Evolutionary conservation across 352 stramenopile genomes (phyloP).

Genomic region (Phytophthora crassamura): DNA sequence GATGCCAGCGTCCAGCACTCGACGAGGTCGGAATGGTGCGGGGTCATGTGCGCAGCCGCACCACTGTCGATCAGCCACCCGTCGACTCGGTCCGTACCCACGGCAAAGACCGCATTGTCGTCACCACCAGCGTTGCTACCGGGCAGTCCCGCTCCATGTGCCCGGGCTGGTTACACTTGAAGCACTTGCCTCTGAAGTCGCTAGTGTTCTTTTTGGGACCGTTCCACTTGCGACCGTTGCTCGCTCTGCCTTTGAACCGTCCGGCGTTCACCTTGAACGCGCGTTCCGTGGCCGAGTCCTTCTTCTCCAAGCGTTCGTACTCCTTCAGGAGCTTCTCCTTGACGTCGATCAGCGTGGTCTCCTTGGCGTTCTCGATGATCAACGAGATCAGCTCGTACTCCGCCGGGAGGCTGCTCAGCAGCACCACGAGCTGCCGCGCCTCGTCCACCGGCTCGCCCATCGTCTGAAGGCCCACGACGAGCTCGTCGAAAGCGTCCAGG

Average conservation of each 20-base stretch:
- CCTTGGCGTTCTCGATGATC: background rate
- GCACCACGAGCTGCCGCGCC: constrained; percentile 23
- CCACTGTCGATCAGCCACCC: constrained; percentile 26
- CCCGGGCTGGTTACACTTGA: background rate
- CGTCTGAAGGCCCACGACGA: constrained; percentile 21
- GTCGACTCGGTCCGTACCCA: background rate
- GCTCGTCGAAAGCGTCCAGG: constrained; percentile 15
- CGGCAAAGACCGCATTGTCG: constrained; percentile 9
- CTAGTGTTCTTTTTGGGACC: background rate
- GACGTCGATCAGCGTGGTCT: background rate
- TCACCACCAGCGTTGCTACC: background rate
- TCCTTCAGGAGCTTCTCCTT: background rate
- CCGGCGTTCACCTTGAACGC: constrained; percentile 5
- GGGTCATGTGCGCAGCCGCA: constrained; percentile 17
- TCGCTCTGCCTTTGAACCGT: background rate
- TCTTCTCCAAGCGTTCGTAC: background rate
- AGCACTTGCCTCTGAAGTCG: constrained; percentile 10
- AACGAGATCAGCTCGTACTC: constrained; percentile 17
- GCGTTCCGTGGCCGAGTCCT: background rate
- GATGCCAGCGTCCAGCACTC: background rate
- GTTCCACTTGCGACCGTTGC: constrained; percentile 4
- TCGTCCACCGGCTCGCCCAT: constrained; percentile 22
- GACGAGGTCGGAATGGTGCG: background rate
- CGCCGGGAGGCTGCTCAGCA: constrained; percentile 24
- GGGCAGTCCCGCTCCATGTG: constrained; percentile 13